phyloP scores from a whole-genome alignment of 2,329 filamentous ascomycete species.

The Chaetoscypha palmicola region DNA sequence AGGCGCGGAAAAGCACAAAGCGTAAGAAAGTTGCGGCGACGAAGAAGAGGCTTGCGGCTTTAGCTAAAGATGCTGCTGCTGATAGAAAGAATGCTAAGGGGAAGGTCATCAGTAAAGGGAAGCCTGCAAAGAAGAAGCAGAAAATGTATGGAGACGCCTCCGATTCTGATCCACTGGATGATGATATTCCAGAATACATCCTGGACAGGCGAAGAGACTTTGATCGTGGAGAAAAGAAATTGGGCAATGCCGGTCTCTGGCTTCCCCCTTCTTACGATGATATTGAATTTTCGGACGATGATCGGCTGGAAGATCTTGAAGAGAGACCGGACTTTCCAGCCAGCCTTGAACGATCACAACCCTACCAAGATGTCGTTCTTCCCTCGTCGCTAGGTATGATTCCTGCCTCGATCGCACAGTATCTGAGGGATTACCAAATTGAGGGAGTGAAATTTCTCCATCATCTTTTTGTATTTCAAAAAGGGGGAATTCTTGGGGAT shows the following conservation, averaged over 20 bases:
- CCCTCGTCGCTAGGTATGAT: conserved; percentile 72
- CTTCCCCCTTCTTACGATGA: conserved; percentile 72
- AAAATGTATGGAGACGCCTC: conserved; percentile 25
- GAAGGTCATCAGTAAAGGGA: too few relatives aligned
- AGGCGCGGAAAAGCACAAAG: conserved; percentile 49
- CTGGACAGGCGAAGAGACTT: conserved; percentile 61
- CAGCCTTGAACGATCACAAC: conserved; percentile 56
- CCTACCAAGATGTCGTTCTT: conserved; percentile 69
- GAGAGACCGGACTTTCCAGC: conserved; percentile 64
- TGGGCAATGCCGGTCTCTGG: conserved; percentile 63
- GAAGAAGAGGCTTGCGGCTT: conserved; percentile 39
- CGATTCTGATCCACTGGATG: conserved; percentile 27
- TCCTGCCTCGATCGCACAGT: conserved; percentile 83
- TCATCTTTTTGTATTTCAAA: conserved; percentile 82
- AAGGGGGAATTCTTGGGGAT: conserved; percentile 80
- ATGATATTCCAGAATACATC: conserved; percentile 62
- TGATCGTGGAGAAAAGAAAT: conserved; percentile 49
- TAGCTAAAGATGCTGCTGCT: conserved; percentile 34
- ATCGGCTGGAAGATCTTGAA: conserved; percentile 51
- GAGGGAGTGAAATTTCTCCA: conserved; percentile 81
- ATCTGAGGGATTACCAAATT: conserved; percentile 86
- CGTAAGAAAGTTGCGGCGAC: conserved; percentile 44
- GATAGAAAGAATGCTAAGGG: conserved; percentile 20
- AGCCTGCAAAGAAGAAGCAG: conserved; percentile 22
- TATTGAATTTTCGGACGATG: conserved; percentile 69